Conservation (phyloP, 2,329 filamentous ascomycete species). For the Aspergillus sojae region DNA sequence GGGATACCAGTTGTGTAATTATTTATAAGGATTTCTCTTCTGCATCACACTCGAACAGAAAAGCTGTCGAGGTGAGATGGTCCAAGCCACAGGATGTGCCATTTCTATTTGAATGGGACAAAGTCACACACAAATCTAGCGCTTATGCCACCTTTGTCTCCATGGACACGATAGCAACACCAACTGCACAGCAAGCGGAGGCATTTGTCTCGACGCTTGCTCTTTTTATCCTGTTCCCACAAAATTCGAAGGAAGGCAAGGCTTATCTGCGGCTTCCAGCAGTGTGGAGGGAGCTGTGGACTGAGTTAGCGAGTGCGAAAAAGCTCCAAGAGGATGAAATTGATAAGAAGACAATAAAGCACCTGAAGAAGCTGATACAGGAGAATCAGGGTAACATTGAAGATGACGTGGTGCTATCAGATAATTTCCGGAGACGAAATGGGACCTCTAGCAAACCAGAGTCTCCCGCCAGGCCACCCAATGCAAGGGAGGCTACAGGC, state of each 20-base stretch:
- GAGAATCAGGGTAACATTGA: conserved; percentile 55
- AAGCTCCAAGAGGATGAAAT: conserved; percentile 70
- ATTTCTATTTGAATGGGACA: conserved; percentile 45
- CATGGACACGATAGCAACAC: conserved; percentile 74
- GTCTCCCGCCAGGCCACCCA: conserved; percentile 26
- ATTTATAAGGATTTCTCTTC: conserved; percentile 71
- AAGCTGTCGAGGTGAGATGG: conserved; percentile 76
- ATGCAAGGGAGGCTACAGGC: conserved; percentile 23
- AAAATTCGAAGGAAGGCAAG: conserved; percentile 83
- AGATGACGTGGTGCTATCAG: conserved; percentile 73
- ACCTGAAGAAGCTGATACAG: conserved; percentile 54
- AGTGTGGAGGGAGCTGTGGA: conserved; percentile 83
- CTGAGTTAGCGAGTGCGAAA: conserved; percentile 71
- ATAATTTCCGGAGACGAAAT: conserved; percentile 67
- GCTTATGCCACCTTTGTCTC: conserved; percentile 61
- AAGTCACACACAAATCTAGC: conserved; percentile 49
- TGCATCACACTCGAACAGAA: conserved; percentile 73
- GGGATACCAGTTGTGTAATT: conserved; percentile 71
- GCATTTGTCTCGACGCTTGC: conserved; percentile 80
- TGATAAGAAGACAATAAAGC: conserved; percentile 70
- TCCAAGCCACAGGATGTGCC: conserved; percentile 68
- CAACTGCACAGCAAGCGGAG: conserved; percentile 80
- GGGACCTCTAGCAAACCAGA: conserved; percentile 32
- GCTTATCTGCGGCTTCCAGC: conserved; percentile 75
- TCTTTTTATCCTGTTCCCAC: conserved; percentile 77